These are phyloP conservation scores for Kodamaea sagamina DNA, from an alignment of 805 yeast species.

Conservation along the genomic window DNA sequence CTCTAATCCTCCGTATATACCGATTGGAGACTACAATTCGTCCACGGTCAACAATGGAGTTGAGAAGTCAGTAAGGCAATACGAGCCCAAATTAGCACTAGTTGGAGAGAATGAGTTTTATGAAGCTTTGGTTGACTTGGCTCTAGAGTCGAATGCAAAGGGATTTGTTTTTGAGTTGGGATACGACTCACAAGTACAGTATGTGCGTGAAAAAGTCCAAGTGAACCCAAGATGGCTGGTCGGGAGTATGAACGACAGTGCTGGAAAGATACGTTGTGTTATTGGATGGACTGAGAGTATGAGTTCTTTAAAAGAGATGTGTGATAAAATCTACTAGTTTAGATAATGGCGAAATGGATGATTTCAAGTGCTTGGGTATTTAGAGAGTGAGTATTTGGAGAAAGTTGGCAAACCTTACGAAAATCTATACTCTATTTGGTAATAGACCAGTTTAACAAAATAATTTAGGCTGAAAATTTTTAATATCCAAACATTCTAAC, in stretches of 20 bases:
- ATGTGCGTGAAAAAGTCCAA: slow-evolving; percentile 27
- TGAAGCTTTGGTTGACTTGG: slow-evolving; percentile 51
- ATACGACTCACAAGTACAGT: slow-evolving; percentile 53
- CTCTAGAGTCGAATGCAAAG: slow-evolving; percentile 41
- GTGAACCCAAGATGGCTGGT: slow-evolving; percentile 47
- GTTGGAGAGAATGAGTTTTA: slow-evolving; percentile 78
- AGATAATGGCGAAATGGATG: too few relatives aligned
- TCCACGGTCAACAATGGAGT: slow-evolving; percentile 42
- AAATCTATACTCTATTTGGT: too few relatives aligned
- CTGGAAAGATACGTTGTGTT: slow-evolving; percentile 57
- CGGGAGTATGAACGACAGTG: slow-evolving; percentile 52
- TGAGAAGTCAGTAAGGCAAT: slow-evolving; percentile 62
- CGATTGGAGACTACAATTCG: slow-evolving; percentile 43
- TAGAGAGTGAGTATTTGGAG: too few relatives aligned
- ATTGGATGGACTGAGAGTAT: slow-evolving; percentile 52
- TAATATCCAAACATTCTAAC: too few relatives aligned
- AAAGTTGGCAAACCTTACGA: too few relatives aligned
- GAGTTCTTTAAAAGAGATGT: background rate
- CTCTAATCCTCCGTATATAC: slow-evolving; percentile 93
- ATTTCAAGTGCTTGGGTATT: too few relatives aligned
- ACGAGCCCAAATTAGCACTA: slow-evolving; percentile 81
- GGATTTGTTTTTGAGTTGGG: slow-evolving; percentile 83
- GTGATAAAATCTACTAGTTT: background rate
- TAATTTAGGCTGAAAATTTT: too few relatives aligned
- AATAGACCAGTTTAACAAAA: too few relatives aligned